phyloP scores from a whole-genome alignment of 345 rosid genomes.

The Eucalyptus sp. region DNA sequence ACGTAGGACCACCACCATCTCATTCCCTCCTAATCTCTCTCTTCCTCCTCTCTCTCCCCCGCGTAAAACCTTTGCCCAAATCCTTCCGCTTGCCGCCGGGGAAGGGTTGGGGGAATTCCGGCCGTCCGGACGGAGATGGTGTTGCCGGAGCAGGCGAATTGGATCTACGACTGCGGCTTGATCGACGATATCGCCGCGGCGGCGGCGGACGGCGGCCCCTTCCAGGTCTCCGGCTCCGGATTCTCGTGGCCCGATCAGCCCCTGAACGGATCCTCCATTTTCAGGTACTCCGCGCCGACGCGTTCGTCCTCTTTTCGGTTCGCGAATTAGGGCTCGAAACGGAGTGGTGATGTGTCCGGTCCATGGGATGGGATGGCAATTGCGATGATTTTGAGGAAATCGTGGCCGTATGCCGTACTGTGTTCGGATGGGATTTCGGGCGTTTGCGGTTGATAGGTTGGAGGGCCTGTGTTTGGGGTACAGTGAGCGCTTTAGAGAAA shows the following conservation, averaged over 20 bases:
- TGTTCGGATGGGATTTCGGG: neutral
- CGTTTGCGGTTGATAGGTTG: neutral
- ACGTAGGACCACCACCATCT: neutral
- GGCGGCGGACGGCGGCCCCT: slow-evolving; percentile 19
- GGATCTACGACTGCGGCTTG: slow-evolving; percentile 49
- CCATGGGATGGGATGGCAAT: neutral
- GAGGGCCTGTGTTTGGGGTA: neutral
- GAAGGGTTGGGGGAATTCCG: neutral
- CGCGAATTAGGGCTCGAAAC: neutral
- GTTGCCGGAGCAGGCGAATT: slow-evolving; percentile 56
- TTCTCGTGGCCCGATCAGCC: slow-evolving; percentile 74
- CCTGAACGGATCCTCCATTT: slow-evolving; percentile 41
- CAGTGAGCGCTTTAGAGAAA: neutral
- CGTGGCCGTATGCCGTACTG: neutral
- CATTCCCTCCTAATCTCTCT: neutral
- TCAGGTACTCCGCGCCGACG: slow-evolving; percentile 23
- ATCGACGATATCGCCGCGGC: slow-evolving; percentile 61
- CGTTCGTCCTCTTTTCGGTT: neutral
- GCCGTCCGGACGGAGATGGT: slow-evolving; percentile 26
- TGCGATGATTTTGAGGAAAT: neutral
- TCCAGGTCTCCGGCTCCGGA: slow-evolving; percentile 38
- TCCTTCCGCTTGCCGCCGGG: neutral
- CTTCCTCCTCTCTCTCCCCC: neutral
- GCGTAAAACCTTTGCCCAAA: neutral
- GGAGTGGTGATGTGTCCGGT: neutral